Base-by-base conservation (phyloP, 495 filamentous ascomycete genomes). In the Penicillium herquei region DNA sequence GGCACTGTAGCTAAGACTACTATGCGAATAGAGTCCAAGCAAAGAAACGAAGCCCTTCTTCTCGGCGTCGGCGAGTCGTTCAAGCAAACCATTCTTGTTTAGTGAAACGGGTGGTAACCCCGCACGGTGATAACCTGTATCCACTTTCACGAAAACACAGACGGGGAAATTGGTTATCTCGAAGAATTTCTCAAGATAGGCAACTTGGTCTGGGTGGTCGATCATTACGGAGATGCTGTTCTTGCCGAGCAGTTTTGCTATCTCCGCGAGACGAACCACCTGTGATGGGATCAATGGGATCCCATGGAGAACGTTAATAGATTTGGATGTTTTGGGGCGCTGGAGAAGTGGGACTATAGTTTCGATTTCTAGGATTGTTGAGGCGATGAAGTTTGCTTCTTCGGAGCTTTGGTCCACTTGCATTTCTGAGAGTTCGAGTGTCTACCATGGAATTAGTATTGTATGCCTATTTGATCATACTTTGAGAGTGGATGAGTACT, bases 321-420 rank as follows among this genome's bases (percentile, higher is more conserved):
- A 74, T 6, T 79, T 80, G 10, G 68, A 55, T 1, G 55, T 49
- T 54, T 84, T 72, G 60, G 83, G 82, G 37, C 86, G 78, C n/a
- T 80, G 68, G 0, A 91, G 69, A 11, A 87, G 75, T 0, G 84
- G 86, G 13, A 82, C 35, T 10, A 93, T 70, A 52, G 81, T 78
- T 65, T 96, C 91, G 13, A 86, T 84, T 64, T 96, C 92, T 13
- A 81, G 70, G 14, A 93, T 49, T 13, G 91, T 96, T 0, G 90
- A 95, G n/a, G 87, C 84, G 18, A 93, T 78, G 51, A 95, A 71
- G 21, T 87, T 85, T 31, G 84, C 84, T 0, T 77, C 76, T 16
- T 61, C 55, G 35, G 69, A 61, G 40, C 69, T 62, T 33, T 80
- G 66, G 30, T 87, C 86, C 34, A 93, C 82, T 80, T 96, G 91